Base-by-base conservation (phyloP, 768 basidiomycete genomes). In the Chlorophyllum brunneum region DNA sequence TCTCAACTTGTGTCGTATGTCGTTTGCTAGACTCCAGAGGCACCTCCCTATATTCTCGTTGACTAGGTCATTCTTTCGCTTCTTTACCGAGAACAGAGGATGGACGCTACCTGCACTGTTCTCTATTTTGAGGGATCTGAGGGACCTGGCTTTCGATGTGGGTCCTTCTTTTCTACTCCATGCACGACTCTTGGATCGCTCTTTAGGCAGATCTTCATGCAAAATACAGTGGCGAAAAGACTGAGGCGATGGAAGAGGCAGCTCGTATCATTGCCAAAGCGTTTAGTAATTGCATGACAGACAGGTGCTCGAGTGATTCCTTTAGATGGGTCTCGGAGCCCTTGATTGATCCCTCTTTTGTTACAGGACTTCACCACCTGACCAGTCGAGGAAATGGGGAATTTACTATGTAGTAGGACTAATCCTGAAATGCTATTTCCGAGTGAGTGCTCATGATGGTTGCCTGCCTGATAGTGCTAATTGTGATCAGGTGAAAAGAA, bases 381-480 rank as follows among this genome's bases (percentile, higher is more conserved):
- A 81, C 24, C 79, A 89, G 67, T 86, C 88, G 33, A 73, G 92
- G 60, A 90, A 90, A 72, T 88, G 93, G 92, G 85, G 93, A 0
- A 80, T 94, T 1, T 98, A 98, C 70, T 91, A 93, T 61, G 82
- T 97, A 11, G 94, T 95, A 0, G 88, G 87, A 13, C 73, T 95
- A 44, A 85, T 94, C 50, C 71, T 99, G 67, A 98, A 98, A 67
- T 88, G 84, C 42, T 98, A 98, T 71, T 98, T 98, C 77, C 84
- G 86, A 59, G 95, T 83, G 68, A 66, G 86, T 75, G 37, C 49
- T 22, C 26, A 29, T 22, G n/a, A n/a, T n/a, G n/a, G n/a, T 27
- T 15, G 22, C 42, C 22, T 33, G 29, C 24, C 48, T 56, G 34
- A 11, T 11, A n/a, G 6, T 22, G 34, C 40, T 31, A 48, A 46